Evolutionary conservation across 306 rosid species (phyloP).

Genomic region (Adenanthera pavonina): DNA sequence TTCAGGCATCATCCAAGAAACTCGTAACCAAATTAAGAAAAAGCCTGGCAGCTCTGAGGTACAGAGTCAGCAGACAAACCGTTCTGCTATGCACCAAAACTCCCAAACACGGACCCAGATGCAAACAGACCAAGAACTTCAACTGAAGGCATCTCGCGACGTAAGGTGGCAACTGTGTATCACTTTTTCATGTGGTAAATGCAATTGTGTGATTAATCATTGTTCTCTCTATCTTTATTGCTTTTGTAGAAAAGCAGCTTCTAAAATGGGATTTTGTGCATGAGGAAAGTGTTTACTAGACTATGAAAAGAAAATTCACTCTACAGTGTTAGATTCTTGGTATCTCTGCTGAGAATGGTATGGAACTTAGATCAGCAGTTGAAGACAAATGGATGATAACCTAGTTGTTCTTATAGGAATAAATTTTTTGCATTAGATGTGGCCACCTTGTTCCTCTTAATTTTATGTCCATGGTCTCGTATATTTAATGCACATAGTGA

Average conservation of each 20-base stretch:
- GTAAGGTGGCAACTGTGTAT: conserved; percentile 97
- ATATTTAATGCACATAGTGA: no score
- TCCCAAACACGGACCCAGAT: conserved; percentile 54
- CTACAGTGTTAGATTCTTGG: neutral
- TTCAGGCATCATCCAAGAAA: conserved; percentile 87
- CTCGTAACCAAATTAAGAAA: conserved; percentile 88
- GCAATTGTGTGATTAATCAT: conserved; percentile 26
- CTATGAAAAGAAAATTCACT: neutral
- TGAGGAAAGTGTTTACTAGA: neutral
- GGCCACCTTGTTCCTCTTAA: neutral
- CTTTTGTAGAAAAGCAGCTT: neutral
- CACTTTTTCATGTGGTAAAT: conserved; percentile 60
- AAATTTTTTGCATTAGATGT: neutral
- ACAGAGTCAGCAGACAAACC: conserved; percentile 57
- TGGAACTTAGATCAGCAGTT: neutral
- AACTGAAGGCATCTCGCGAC: conserved; percentile 99
- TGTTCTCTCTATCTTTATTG: neutral
- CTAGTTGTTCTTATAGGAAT: neutral
- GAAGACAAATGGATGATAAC: neutral
- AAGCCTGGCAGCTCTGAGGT: conserved; percentile 54
- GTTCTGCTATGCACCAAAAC: conserved; percentile 46
- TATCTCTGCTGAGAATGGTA: neutral
- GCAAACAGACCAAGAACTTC: conserved; percentile 83
- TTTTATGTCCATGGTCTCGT: neutral
- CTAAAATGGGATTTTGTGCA: neutral